Base-by-base conservation (phyloP, 2,329 filamentous ascomycete genomes). In the Aspergillus sp. region DNA sequence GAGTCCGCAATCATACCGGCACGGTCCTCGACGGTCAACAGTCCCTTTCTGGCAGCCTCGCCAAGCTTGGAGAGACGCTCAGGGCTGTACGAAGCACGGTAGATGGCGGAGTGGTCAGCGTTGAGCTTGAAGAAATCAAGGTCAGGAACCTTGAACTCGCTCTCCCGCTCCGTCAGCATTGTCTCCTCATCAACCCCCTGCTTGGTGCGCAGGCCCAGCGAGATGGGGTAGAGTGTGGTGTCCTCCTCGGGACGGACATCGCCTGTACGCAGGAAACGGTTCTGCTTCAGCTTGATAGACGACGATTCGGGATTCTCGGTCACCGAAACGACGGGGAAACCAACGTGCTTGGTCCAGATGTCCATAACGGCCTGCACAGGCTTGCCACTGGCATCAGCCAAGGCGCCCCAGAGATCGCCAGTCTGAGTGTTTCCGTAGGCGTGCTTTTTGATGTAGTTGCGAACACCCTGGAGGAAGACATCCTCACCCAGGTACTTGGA, bases 101-200 rank as follows among this genome's bases (percentile, higher is more conserved):
- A 97, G 54, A 96, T 84, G 55, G 88, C 88, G 19, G 89, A 90
- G 69, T 96, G 91, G 64, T 96, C 90, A 13, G 91, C 90, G 64
- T 97, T 97, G 52, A 97, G 75, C 78, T 97, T 97, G 82, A 86
- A 97, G 73, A 97, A 96, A 61, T 95, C 88, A 45, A 85, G 73
- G 61, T 86, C 81, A 17, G 86, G 80, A 22, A 96, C 67, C 71
- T 88, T 84, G 73, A 94, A 88, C 52, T 84, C 81, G 43, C 76
- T 78, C 69, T 95, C 88, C 35, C 91, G 84, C 54, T 82, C 76
- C 53, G 74, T 74, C 37, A 95, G 75, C 13, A 88, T 86, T 35
- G 90, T 73, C 35, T 83, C 79, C 62, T 90, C 85, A 56, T 95
- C 80, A 38, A 96, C 71, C 22, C 89, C 89, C n/a, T 86, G 79